Evolutionary conservation across 176 grass and related monocot genomes (phyloP).

Genomic region (Aegilops bicornis): DNA sequence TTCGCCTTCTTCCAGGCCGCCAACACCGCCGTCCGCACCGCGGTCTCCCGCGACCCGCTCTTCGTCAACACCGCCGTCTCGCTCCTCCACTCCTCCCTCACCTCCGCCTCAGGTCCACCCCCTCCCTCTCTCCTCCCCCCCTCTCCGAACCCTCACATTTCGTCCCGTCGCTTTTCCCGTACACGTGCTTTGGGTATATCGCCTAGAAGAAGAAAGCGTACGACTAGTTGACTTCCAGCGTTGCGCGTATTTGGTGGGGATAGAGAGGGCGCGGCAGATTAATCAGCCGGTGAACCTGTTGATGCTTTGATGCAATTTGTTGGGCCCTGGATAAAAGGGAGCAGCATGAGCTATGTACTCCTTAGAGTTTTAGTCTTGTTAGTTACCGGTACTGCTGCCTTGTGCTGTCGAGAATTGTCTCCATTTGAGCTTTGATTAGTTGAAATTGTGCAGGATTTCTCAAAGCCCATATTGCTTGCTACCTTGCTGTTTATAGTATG

Average conservation of each 20-base stretch:
- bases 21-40: conserved; percentile 59
- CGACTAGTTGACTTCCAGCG: neutral
- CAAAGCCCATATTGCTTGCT: neutral
- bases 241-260: neutral
- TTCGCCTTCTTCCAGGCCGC: conserved; percentile 92
- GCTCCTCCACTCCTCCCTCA: conserved; percentile 88
- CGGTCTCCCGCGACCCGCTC: conserved; percentile 69
- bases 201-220: neutral
- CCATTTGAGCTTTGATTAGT: conserved; percentile 7
- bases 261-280: neutral
- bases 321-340: neutral
- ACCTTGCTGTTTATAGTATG: neutral
- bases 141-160: neutral
- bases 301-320: neutral
- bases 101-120: conserved; percentile 52
- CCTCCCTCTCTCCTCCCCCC: neutral
- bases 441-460: conserved; percentile 5
- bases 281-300: neutral
- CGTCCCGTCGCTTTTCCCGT: conserved; percentile 4
- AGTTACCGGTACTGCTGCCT: neutral
- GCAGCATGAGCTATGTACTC: neutral
- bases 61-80: conserved; percentile 92
- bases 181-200: neutral
- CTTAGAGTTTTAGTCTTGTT: neutral
- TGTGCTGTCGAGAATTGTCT: neutral